Evolutionary conservation across 148 eudicot species (phyloP).

Genomic region (Rhododendron griersonianum): DNA sequence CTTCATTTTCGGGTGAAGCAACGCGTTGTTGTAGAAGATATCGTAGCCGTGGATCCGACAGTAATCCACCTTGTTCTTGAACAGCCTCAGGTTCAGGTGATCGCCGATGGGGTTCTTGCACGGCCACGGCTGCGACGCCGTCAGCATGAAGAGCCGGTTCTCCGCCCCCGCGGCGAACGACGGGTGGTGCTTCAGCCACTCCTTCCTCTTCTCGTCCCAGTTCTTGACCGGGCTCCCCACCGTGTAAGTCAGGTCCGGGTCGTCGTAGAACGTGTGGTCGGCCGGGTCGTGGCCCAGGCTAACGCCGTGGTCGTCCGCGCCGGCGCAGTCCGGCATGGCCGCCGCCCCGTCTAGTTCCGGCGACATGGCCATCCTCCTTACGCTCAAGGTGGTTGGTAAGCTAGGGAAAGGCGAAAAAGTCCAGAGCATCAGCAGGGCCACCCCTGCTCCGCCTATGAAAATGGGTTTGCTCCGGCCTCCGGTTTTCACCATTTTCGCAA

Average conservation of each 20-base stretch:
- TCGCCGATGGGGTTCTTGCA: conserved; percentile 30
- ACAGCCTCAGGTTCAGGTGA: conserved; percentile 18
- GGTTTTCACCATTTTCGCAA: not conserved
- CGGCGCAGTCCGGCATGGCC: not conserved
- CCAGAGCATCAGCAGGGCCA: not conserved
- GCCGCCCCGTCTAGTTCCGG: not conserved
- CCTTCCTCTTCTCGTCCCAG: conserved; percentile 30
- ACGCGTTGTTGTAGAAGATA: conserved; percentile 33
- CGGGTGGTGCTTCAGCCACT: conserved; percentile 31
- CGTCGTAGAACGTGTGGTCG: conserved; percentile 4
- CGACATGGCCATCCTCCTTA: not conserved
- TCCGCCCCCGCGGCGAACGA: conserved; percentile 9
- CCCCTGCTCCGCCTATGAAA: not conserved
- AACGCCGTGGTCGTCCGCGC: not conserved
- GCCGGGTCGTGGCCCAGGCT: not conserved
- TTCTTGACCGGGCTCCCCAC: conserved; percentile 17
- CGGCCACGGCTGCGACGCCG: conserved; percentile 31
- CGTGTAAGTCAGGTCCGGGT: conserved; percentile 18
- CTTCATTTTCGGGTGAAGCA: conserved; percentile 44
- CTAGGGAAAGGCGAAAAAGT: not conserved
- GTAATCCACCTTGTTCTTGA: conserved; percentile 43
- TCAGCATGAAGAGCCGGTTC: conserved; percentile 18
- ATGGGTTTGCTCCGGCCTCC: not conserved
- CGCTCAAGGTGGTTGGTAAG: not conserved
- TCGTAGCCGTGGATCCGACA: conserved; percentile 37